Evolutionary conservation across 2,329 filamentous ascomycete species (phyloP), one percentile per base, ranked within the genome.

Genomic region (Arachnomyces sp.): DNA sequence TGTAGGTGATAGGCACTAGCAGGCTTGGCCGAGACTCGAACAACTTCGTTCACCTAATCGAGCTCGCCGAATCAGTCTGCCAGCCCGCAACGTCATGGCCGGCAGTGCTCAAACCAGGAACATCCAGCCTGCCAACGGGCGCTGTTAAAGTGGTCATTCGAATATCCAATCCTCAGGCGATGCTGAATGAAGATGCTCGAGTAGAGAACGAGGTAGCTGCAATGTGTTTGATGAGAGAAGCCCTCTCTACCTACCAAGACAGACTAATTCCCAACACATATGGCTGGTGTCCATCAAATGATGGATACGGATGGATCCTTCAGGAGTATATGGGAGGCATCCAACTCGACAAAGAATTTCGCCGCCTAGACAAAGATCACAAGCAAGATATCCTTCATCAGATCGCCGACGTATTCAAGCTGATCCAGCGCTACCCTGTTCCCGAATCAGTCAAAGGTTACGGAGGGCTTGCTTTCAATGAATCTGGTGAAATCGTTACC

Each of bases 121-220:
- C 21, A 25, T 25, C 21, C 21, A 25, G 21, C 9, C 21, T 25
- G 21, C 21, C 21, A 9, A 9, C 21, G 21, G 21, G 21, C 5
- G 21, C 21, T 9, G 21, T 5, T 9, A 25, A 25, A 25, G 21
- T 25, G 21, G 21, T 25, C 21, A 25, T 25, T 25, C 21, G 21
- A 25, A 25, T 25, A 25, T 25, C 21, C 9, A 25, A 25, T 25
- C 21, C 21, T 9, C 21, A 25, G 21, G 21, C 21, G 21, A 25
- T 25, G 21, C 21, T 61, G 52, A 48, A 45, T 28, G 28, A 44
- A 14, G 31, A 38, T 18, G 55, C 43, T 12, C 51, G 55, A 2
- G 45, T 62, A 7, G 48, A 62, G 43, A 62, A 62, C 44, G 56
- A 63, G 39, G 57, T 62, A 2, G 57, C 51, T 16, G 54, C 56